Evolutionary conservation across 2,329 filamentous ascomycete species (phyloP), one percentile per base, ranked within the genome.

Genomic region (Sporothrix euskadiensis): DNA sequence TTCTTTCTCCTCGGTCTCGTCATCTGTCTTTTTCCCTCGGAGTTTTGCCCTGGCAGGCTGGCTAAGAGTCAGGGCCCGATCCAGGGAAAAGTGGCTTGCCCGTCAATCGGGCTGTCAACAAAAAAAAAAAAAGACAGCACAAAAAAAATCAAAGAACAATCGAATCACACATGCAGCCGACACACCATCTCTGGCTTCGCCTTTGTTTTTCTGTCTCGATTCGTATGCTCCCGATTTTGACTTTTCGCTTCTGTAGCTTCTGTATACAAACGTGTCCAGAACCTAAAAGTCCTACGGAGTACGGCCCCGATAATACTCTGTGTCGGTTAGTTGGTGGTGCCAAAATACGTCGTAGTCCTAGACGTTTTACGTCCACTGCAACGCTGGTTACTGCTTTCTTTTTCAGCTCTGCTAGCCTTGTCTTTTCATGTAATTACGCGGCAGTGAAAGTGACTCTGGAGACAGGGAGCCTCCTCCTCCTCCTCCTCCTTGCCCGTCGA

Each of bases 361-460:
- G 59, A 65, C 59, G 59, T 44, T 65, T 26, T 65, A 6, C 59
- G 35, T 41, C 14, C 26, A 16, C 56, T 59, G 22, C 56, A 16
- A 16, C 35, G 8, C 32, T n/a, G 32, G 32, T 41, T 12, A 35
- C 12, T 63, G 12, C 22, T 30, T 57, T 32, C 56, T 19, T 35
- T n/a, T 26, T 44, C 59, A 65, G 59, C 35, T 65, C 59, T 61
- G 56, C 59, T 65, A n/a, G 59, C 35, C 35, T 44, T 35, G 14
- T 65, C 59, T 65, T 16, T 8, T 6, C 52, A 54, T 16, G 3
- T 54, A n/a, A n/a, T n/a, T n/a, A 26, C 12, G 39, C 59, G 59
- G 59, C 59, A 14, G 22, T 22, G 52, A 22, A 22, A n/a, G 19
- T 65, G 39, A 22, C 49, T 54, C 3, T 22, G 59, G 59, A 59